These are phyloP conservation scores for Aureobasidium namibiae DNA, from an alignment of 2,329 filamentous ascomycete genomes.

Conservation along the genomic window DNA sequence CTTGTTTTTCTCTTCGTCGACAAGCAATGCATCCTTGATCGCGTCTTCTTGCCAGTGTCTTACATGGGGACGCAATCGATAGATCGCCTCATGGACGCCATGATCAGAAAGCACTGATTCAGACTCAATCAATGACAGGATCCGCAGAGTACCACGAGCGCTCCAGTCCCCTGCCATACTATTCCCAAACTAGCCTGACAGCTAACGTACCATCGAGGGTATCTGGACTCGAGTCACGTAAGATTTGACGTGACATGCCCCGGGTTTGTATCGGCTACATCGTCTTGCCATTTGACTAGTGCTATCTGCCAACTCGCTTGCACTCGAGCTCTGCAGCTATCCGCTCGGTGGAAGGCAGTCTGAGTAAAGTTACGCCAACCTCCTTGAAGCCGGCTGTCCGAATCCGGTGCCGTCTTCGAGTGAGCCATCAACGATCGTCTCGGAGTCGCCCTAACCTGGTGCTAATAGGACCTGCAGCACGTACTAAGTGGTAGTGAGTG, in stretches of 20 bases:
- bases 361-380: not conserved
- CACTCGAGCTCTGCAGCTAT: not conserved
- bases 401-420: not conserved
- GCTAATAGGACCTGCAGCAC: conserved; percentile 3
- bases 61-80: not conserved
- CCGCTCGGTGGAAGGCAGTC: not conserved
- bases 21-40: not conserved
- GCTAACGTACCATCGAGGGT: conserved; percentile 1
- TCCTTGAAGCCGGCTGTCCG: not conserved
- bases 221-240: not conserved
- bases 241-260: conserved; percentile 9
- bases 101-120: conserved; percentile 1
- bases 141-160: not conserved
- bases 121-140: conserved; percentile 7
- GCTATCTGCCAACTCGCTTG: not conserved
- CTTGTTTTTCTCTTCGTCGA: not conserved
- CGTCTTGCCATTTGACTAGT: not conserved
- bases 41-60: not conserved
- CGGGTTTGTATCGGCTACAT: not conserved
- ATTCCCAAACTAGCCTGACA: conserved; percentile 10
- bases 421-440: conserved; percentile 8
- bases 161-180: not conserved
- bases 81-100: not conserved
- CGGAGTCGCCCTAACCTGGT: conserved; percentile 4
- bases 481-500: conserved; percentile 10